Conservation (phyloP, 1,284 basidiomycete species). For the Coniferiporia sulphurascens region DNA sequence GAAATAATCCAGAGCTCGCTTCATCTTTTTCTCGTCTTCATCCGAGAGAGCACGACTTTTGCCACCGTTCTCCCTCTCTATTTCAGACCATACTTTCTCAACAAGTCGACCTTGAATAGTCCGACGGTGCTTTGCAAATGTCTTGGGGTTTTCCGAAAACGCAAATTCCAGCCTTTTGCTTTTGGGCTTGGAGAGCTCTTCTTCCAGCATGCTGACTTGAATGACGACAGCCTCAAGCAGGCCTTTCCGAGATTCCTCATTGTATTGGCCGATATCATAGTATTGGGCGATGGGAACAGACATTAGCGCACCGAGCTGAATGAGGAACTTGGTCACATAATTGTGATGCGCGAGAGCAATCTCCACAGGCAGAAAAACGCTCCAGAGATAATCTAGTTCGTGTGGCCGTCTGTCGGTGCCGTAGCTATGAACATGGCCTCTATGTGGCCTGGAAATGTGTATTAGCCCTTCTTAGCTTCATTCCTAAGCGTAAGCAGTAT, state of each 20-base stretch:
- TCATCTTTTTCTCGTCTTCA: slow-evolving; percentile 12
- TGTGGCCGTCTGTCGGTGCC: slow-evolving; percentile 1
- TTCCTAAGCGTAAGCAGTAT: neutral
- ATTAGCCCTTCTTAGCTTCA: neutral
- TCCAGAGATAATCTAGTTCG: slow-evolving; percentile 22
- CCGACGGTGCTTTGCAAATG: slow-evolving; percentile 7
- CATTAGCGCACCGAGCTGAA: slow-evolving; percentile 38
- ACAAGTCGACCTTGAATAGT: neutral
- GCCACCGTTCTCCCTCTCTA: neutral
- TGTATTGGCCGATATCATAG: slow-evolving; percentile 7
- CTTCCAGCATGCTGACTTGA: slow-evolving; percentile 26
- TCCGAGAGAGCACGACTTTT: too few relatives aligned
- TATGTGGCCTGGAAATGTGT: neutral
- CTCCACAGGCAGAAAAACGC: slow-evolving; percentile 37
- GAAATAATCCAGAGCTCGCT: slow-evolving; percentile 31
- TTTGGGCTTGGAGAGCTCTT: slow-evolving; percentile 20
- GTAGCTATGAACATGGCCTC: neutral
- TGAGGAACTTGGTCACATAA: slow-evolving; percentile 39
- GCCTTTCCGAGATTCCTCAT: slow-evolving; percentile 24
- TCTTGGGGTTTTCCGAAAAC: slow-evolving; percentile 1
- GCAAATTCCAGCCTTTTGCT: slow-evolving; percentile 11
- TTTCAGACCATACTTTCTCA: neutral
- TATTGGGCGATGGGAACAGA: slow-evolving; percentile 31
- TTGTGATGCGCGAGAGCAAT: slow-evolving; percentile 35
- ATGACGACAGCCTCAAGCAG: slow-evolving; percentile 38